Evolutionary conservation across 176 grass and related monocot species (phyloP).

Genomic region (Zoysia pacifica): DNA sequence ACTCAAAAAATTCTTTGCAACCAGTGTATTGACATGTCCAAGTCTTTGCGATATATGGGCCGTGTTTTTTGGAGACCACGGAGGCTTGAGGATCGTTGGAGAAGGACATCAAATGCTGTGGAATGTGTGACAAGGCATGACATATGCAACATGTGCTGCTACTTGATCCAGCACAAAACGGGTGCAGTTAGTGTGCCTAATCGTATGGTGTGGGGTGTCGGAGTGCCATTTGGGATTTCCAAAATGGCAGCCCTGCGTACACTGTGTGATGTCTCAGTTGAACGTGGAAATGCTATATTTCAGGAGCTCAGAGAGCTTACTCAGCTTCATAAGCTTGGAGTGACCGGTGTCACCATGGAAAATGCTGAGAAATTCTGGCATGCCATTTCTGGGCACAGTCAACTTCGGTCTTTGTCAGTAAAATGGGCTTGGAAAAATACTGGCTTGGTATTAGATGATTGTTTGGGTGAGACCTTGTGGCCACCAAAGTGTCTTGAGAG

Average conservation of each 20-base stretch:
- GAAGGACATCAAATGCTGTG: no score
- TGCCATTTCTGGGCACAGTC: neutral
- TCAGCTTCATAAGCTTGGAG: neutral
- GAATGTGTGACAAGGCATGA: neutral
- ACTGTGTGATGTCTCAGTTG: neutral
- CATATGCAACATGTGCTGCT: neutral
- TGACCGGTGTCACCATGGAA: neutral
- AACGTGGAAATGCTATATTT: neutral
- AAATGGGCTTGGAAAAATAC: no score
- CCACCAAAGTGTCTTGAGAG: neutral
- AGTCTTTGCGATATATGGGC: no score
- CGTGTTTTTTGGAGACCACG: no score
- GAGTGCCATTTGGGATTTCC: neutral
- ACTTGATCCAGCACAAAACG: no score
- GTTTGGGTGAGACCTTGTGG: neutral
- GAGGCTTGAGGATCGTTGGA: no score
- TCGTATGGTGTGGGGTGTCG: neutral
- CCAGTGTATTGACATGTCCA: no score
- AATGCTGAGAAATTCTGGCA: neutral
- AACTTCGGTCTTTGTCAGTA: neutral
- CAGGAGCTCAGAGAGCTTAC: neutral
- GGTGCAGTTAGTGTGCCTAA: no score
- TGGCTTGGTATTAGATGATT: neutral
- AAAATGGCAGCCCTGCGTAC: neutral
- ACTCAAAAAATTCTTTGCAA: no score